These are phyloP conservation scores for Rhytidiadelphus loreus DNA, from an alignment of 225 moss, liverwort and hornwort genomes.

Conservation along the genomic window DNA sequence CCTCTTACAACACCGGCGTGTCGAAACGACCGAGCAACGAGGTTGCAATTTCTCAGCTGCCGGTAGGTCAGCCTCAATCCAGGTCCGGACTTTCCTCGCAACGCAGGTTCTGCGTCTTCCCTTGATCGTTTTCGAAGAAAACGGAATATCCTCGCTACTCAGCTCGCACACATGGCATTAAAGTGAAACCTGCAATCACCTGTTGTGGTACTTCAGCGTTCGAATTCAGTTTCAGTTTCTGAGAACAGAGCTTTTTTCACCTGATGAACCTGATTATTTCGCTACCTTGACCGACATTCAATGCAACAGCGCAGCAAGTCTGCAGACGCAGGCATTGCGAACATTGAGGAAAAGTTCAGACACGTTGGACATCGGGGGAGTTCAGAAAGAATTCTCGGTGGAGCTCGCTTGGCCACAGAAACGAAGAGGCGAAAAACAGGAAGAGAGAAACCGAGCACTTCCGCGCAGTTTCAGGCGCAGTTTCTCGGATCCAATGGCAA, in stretches of 20 bases:
- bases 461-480: neutral
- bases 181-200: neutral
- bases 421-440: neutral
- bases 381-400: neutral
- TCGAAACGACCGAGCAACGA: neutral
- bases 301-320: neutral
- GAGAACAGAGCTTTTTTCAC: neutral
- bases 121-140: neutral
- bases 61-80: too few relatives aligned
- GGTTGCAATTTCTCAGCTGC: neutral
- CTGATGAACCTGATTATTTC: neutral
- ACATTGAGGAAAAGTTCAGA: too few relatives aligned
- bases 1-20: neutral
- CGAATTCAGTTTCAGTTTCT: neutral
- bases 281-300: neutral
- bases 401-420: neutral
- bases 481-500: neutral
- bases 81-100: neutral
- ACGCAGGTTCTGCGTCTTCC: neutral
- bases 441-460: neutral
- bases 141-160: neutral
- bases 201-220: neutral
- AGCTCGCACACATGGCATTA: neutral
- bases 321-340: neutral
- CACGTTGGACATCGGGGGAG: neutral